Evolutionary conservation across 2,329 filamentous ascomycete genomes (phyloP), one percentile per base, ranked within the genome.

Genomic region (Pseudocercospora fuligena): DNA sequence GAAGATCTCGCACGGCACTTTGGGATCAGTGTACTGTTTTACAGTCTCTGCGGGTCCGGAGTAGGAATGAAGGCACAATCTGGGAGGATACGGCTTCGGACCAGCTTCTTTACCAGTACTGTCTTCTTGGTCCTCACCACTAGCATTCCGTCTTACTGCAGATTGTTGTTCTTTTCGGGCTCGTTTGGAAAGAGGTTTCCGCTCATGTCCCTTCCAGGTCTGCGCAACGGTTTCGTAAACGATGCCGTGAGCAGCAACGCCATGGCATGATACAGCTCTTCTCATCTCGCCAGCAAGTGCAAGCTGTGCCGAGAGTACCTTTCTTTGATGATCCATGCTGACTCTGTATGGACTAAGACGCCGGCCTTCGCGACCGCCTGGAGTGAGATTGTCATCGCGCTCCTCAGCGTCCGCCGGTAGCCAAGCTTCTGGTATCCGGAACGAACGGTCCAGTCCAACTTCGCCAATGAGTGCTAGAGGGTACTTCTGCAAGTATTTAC

Each of bases 41-140:
- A 97, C 81, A 33, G 90, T 86, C 64, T 95, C 89, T 11, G 88
- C 83, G 5, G 90, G 86, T 0, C 93, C 94, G 57, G 92, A 96
- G 79, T 93, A 99, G 0, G 94, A 97, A 79, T 99, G 95, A 66
- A 99, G 87, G 76, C 95, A 99, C 76, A 98, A 90, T 8, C 94
- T 84, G 0, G 94, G 93, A 3, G 95, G 94, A 72, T 90, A 98
- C 0, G 91, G 90, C 66, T 85, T 88, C 0, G 82, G 72, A 5
- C 47, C 63, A 14, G 59, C 40, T 5, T 60, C 7, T 69, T 53
- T 0, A 59, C 54, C 9, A 19, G 14, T 43, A 6, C 54, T 63
- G 14, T 73, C 71, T 12, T 67, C 68, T 27, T 68, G 16, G 2
- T 19, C 62, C 14, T 60, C 25, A 16, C 57, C 46, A 23, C 67